Base-by-base conservation (phyloP, 1,284 basidiomycete genomes). In the Tilletia indica region DNA sequence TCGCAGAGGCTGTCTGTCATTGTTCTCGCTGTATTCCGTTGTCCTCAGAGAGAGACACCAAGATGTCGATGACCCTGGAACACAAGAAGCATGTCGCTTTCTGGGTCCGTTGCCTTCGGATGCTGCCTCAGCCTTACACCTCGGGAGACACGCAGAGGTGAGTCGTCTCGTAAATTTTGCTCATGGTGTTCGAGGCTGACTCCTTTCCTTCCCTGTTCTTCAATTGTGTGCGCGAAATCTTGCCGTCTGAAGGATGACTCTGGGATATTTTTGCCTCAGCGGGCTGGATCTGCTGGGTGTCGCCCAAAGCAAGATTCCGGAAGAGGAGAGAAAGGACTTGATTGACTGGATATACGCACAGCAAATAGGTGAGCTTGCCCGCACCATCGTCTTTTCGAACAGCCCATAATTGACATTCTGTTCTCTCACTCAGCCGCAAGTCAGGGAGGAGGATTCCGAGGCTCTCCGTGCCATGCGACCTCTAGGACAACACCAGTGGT, bases 271-370 rank as follows among this genome's bases (percentile, higher is more conserved):
- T 70, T 80, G 79, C 16, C 68, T 83, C 1, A 70, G 78, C 5
- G 79, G 72, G 2, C 74, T 83, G 9, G 81, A 83, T 68, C 71
- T 83, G 0, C 76, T 83, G 2, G 64, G 71, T 8, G 70, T 71
- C 2, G 9, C 70, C 2, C 64, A 72, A n/a, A 70, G 70, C 42
- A 74, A 71, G 45, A 67, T 79, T 0, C 51, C 73, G 0, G 8
- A 51, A 0, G 63, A 69, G 4, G 77, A 83, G 36, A 51, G 70
- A 5, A 2, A 38, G 2, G 76, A 74, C 11, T 75, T 76, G 4
- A 69, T 72, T 4, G 87, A 89, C 69, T 97, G 94, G 94, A 89
- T 97, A 67, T 97, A 94, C 92, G 88, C 87, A 16, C 90, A 94
- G 82, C 92, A 94, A 78, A 88, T 88, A 58, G 86, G 86, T 82